phyloP scores from a whole-genome alignment of 176 grass and related monocot genomes.

The Cenchrus purpureus region DNA sequence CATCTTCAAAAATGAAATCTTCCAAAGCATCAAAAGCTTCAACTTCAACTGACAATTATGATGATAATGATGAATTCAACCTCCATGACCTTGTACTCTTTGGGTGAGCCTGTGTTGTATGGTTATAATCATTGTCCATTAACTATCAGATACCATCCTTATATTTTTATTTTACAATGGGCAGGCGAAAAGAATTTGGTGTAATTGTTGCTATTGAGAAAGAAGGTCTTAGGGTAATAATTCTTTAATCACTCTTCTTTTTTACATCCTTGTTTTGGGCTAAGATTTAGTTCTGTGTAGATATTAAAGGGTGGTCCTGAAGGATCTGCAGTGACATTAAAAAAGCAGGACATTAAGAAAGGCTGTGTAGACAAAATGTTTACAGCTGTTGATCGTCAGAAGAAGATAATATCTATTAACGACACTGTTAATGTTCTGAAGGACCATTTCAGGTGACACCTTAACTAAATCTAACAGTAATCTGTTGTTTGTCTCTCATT shows the following conservation, averaged over 20 bases:
- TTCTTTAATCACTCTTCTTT: conserved; percentile 35
- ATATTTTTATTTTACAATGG: conserved; percentile 47
- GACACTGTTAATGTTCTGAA: conserved; percentile 75
- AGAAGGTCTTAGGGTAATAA: conserved; percentile 69
- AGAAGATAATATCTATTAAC: conserved; percentile 79
- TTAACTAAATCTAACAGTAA: conserved; percentile 10
- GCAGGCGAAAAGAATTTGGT: conserved; percentile 88
- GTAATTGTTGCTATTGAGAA: conserved; percentile 86
- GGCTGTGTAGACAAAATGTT: conserved; percentile 92
- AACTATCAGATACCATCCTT: conserved; percentile 8
- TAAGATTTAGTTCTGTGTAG: conserved; percentile 47
- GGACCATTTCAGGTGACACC: conserved; percentile 72
- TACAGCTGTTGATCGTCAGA: conserved; percentile 79
- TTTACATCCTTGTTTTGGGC: conserved; percentile 20
- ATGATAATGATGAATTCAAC: conserved; percentile 57
- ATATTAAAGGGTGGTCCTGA: conserved; percentile 82
- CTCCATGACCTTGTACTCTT: conserved; percentile 95
- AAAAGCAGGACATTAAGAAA: conserved; percentile 78
- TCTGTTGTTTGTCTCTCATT: conserved; percentile 26
- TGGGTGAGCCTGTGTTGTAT: conserved; percentile 60
- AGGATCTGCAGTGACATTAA: conserved; percentile 64
- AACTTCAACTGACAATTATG: conserved; percentile 50
- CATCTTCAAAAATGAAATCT: conserved; percentile 51
- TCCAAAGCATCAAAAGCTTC: conserved; percentile 63
- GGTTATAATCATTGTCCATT: conserved; percentile 16